Evolutionary conservation across 768 basidiomycete species (phyloP).

Genomic region (Fibroporia radiculosa): DNA sequence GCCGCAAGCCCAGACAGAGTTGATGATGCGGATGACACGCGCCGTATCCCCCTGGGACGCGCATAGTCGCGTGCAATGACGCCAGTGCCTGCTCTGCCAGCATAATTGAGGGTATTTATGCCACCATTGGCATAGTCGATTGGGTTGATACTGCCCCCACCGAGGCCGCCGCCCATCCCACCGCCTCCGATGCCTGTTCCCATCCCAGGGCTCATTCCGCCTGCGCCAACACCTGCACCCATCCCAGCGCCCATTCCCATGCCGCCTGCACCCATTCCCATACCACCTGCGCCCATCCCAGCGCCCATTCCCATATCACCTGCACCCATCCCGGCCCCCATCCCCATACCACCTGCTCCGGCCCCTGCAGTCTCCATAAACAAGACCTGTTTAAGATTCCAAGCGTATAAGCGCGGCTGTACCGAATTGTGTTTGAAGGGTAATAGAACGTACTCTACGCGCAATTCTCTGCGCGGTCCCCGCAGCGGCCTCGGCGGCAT

Average conservation of each 20-base stretch:
- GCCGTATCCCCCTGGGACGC: not conserved
- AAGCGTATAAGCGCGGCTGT: no score
- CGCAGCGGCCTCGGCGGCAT: slow-evolving; percentile 61
- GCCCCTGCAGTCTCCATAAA: not conserved
- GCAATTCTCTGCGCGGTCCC: slow-evolving; percentile 35
- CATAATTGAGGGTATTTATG: not conserved
- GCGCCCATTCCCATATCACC: slow-evolving; percentile 1
- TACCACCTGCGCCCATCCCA: slow-evolving; percentile 2
- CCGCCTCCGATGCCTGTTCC: not conserved
- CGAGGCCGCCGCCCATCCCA: not conserved
- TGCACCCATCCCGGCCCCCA: slow-evolving; percentile 2
- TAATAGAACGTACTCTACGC: not conserved
- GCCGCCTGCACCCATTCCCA: not conserved
- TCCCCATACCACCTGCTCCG: not conserved
- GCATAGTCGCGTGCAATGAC: not conserved
- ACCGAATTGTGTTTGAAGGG: no score
- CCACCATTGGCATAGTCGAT: not conserved
- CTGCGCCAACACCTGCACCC: not conserved
- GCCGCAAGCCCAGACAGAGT: not conserved
- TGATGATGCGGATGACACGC: not conserved
- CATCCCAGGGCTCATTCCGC: not conserved
- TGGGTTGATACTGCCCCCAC: not conserved
- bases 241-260: not conserved
- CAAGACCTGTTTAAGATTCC: no score
- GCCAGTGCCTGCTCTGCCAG: not conserved